Conservation (phyloP, 495 filamentous ascomycete species). For the Cairneyella variabilis region DNA sequence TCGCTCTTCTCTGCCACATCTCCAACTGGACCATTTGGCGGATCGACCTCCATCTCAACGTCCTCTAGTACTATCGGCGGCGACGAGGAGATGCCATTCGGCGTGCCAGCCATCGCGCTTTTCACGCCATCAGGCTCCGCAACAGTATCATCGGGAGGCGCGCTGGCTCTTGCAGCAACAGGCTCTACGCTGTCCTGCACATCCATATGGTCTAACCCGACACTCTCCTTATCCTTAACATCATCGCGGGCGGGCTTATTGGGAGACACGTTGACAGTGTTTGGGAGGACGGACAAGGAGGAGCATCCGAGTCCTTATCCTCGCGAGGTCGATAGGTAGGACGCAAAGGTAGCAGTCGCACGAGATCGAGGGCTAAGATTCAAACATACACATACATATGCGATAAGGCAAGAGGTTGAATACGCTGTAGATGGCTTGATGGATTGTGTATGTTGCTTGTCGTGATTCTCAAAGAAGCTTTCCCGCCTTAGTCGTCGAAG, state of each 20-base stretch:
- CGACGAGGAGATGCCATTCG: conserved; percentile 24
- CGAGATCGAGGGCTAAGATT: not conserved
- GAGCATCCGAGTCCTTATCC: conserved; percentile 25
- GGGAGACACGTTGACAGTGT: conserved; percentile 28
- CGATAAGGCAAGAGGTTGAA: conserved; percentile 1
- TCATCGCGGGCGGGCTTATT: conserved; percentile 21
- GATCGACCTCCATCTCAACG: conserved; percentile 21
- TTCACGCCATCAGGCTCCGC: conserved; percentile 12
- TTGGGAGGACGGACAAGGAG: conserved; percentile 25
- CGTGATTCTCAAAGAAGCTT: conserved; percentile 7
- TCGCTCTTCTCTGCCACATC: conserved; percentile 49
- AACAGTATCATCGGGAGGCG: conserved; percentile 1
- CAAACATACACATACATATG: not conserved
- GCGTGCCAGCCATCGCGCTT: conserved; percentile 6
- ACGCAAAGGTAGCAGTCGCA: conserved; percentile 6
- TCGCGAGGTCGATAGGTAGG: not conserved
- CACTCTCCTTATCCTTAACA: conserved; percentile 16
- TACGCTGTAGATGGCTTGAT: not conserved
- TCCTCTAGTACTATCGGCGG: conserved; percentile 12
- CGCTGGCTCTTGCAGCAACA: conserved; percentile 9
- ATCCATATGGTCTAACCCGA: conserved; percentile 26
- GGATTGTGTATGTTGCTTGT: conserved; percentile 3
- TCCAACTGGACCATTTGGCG: conserved; percentile 21
- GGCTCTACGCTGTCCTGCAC: conserved; percentile 11
- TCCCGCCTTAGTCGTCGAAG: conserved; percentile 10